phyloP scores from a whole-genome alignment of 2,329 filamentous ascomycete species.

The Trichophyton equinum region DNA sequence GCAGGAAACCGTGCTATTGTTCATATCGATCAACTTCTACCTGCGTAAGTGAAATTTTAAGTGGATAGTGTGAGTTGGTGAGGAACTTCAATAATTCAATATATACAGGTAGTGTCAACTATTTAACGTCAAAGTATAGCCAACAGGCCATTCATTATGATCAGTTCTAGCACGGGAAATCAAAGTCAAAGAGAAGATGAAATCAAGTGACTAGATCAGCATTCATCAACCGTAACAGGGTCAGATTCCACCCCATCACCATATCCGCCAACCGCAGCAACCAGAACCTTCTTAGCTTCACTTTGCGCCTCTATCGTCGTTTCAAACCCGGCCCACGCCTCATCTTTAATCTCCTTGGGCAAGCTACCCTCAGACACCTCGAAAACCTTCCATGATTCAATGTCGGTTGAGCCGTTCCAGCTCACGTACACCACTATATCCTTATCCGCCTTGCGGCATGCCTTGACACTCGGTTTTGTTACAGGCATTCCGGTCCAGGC shows the following conservation, averaged over 20 bases:
- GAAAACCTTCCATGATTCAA: constrained; percentile 8
- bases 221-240: not conserved
- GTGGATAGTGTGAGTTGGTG: too few relatives aligned
- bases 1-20: too few relatives aligned
- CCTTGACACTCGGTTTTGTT: constrained; percentile 7
- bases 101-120: too few relatives aligned
- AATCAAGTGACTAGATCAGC: not conserved
- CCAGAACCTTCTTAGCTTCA: not conserved
- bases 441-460: constrained; percentile 1
- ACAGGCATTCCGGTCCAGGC: constrained; percentile 5
- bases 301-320: not conserved
- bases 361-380: not conserved
- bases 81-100: too few relatives aligned
- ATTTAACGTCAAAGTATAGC: too few relatives aligned
- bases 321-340: constrained; percentile 6
- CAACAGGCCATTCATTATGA: too few relatives aligned
- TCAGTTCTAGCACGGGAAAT: too few relatives aligned
- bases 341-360: not conserved
- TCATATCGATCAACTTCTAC: too few relatives aligned
- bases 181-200: too few relatives aligned
- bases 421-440: constrained; percentile 9
- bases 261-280: constrained; percentile 6
- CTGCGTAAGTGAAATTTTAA: too few relatives aligned
- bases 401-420: constrained; percentile 12
- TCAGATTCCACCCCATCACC: constrained; percentile 5